Conservation (phyloP, 306 rosid species). For the Phaseolus lunatus region DNA sequence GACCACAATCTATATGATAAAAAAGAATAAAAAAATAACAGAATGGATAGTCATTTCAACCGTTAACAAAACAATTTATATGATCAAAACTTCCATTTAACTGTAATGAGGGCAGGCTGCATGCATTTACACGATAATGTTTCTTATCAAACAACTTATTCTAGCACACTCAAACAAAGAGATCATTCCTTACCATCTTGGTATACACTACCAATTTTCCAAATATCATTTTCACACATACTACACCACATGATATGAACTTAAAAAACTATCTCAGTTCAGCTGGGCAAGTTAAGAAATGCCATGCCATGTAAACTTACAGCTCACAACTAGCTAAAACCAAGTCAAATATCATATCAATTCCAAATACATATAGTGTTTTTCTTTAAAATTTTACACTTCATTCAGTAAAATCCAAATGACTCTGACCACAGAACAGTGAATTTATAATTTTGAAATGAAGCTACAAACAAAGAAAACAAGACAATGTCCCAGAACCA, state of each 20-base stretch:
- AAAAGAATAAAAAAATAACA: background rate
- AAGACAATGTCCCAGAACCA: background rate
- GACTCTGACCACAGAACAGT: background rate
- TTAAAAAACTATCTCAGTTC: background rate
- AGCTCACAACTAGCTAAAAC: background rate
- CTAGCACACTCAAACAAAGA: background rate
- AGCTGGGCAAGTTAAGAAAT: background rate
- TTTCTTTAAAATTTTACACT: background rate
- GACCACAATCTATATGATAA: background rate
- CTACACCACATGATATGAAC: background rate
- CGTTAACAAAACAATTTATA: background rate
- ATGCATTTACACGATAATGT: background rate
- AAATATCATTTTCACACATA: background rate
- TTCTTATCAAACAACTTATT: background rate
- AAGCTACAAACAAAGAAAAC: background rate
- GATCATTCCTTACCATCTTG: background rate
- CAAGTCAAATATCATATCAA: slow-evolving; percentile 5
- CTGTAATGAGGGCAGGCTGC: background rate
- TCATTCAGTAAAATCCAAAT: background rate
- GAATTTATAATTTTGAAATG: background rate
- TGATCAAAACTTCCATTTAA: background rate
- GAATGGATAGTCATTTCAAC: background rate
- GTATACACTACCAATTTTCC: slow-evolving; percentile 4
- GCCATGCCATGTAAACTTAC: background rate
- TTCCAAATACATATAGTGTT: background rate